Evolutionary conservation across 192 early-diverging fungal species (phyloP).

Genomic region (Coemansia sp.): DNA sequence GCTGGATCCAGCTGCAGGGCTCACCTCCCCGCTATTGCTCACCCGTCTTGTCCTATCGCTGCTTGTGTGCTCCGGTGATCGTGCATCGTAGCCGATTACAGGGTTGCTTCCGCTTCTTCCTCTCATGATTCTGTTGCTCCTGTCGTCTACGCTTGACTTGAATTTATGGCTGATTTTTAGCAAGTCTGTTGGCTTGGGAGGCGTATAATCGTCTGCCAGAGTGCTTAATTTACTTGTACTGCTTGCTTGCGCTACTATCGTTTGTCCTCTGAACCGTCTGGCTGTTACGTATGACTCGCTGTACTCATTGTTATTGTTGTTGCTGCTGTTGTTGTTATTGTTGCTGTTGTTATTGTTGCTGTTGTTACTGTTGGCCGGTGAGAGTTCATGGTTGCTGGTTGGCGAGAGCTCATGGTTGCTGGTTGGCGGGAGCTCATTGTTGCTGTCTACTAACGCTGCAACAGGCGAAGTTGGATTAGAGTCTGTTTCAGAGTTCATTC

Average conservation of each 20-base stretch:
- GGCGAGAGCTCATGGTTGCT: not conserved
- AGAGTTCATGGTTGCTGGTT: not conserved
- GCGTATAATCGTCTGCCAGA: not conserved
- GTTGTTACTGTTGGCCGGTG: not conserved
- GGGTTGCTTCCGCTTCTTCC: not conserved
- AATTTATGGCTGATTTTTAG: not conserved
- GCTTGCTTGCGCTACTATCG: constrained; percentile 10
- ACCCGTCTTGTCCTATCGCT: not conserved
- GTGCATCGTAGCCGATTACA: not conserved
- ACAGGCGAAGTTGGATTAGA: not conserved
- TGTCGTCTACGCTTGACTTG: constrained; percentile 1
- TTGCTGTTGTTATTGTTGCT: not conserved
- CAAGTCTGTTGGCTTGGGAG: not conserved
- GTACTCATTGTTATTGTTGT: not conserved
- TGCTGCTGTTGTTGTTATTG: not conserved
- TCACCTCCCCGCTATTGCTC: not conserved
- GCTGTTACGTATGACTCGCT: constrained; percentile 3
- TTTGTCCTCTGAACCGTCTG: constrained; percentile 7
- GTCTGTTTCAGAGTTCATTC: not conserved
- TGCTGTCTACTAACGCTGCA: not conserved
- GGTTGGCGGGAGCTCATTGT: not conserved
- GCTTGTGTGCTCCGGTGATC: not conserved
- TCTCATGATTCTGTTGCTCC: not conserved
- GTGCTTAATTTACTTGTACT: constrained; percentile 17
- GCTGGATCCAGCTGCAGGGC: not conserved